Conservation (phyloP, 176 grass and related monocot species). For the Hyparrhenia diplandra region DNA sequence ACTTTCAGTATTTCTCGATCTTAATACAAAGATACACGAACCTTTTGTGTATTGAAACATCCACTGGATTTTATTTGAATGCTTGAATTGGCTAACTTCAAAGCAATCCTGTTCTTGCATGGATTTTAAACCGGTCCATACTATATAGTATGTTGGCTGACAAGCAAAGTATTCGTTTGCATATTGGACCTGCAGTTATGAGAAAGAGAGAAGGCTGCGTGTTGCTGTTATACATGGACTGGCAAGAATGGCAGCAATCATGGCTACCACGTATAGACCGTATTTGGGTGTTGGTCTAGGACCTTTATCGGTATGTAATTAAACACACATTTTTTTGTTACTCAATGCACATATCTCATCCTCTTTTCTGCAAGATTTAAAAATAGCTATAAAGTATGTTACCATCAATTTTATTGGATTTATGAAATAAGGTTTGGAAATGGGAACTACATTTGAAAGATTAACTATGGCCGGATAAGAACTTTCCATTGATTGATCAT, state of each 20-base stretch:
- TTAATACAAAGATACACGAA: no score
- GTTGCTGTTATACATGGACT: conserved; percentile 96
- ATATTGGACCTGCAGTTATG: conserved; percentile 63
- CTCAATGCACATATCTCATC: not conserved
- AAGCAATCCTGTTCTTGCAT: not conserved
- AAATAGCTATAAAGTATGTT: not conserved
- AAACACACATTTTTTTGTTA: conserved; percentile 10
- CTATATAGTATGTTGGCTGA: conserved; percentile 9
- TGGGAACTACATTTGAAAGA: no score
- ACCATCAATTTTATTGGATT: conserved; percentile 1
- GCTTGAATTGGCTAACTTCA: not conserved
- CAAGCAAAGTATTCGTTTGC: not conserved
- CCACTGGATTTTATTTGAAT: not conserved
- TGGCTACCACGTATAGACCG: conserved; percentile 96
- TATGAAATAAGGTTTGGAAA: not conserved
- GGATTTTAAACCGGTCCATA: conserved; percentile 2
- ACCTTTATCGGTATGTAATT: conserved; percentile 76
- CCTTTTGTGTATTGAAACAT: not conserved
- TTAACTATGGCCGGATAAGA: no score
- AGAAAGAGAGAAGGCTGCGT: conserved; percentile 84
- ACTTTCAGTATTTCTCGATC: no score
- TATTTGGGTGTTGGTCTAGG: conserved; percentile 84
- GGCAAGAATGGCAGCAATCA: conserved; percentile 98
- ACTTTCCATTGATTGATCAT: no score
- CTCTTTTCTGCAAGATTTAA: not conserved